Base-by-base conservation (phyloP, 306 rosid species). In the Vachellia pachyceras region DNA sequence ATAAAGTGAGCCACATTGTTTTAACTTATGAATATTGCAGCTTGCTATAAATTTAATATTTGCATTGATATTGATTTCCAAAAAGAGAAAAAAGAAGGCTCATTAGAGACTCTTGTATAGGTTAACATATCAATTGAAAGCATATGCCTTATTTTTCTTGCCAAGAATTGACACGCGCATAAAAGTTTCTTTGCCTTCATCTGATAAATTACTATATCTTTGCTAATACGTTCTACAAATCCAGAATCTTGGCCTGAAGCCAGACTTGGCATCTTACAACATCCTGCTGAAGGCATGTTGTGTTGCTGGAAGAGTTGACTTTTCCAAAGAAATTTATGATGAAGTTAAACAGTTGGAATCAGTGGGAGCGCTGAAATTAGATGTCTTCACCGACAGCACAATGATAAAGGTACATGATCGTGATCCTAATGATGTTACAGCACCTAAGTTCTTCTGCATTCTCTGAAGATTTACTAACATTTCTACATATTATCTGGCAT, bases 301-400 rank as follows among this genome's bases (percentile, higher is more conserved):
- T 74, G 87, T 93, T 73, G 95, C 97, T 78, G 97, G 94, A 84
- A 92, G 98, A 90, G 97, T 95, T 88, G 97, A 95, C 84, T 44
- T 93, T 81, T 95, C 99, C 67, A 90, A 90, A 84, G 93, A 93
- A 76, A 90, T 93, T 66, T 95, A 95, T 70, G 80, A 57, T 87
- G 97, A 95, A 75, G 92, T 95, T 46, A 90, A 88, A 72, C 89
- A 91, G 77, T 87, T 91, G 88, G 97, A 95, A 88, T 92, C 93
- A 35, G 78, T 70, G 33, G 97, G 95, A 82, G 83, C 77, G 77
- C 80, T 95, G 85, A 95, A 93, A 80, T 83, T 93, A 90, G 95
- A 93, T 82, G 95, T 93, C 85, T 95, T 93, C 86, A 95, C 99
- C 65, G 93, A 95, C 95, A 93, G 99, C 90, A 95, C 99, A 42